These are phyloP conservation scores for Coemansia umbellata DNA, from an alignment of 192 early-diverging fungal species.

Conservation along the genomic window DNA sequence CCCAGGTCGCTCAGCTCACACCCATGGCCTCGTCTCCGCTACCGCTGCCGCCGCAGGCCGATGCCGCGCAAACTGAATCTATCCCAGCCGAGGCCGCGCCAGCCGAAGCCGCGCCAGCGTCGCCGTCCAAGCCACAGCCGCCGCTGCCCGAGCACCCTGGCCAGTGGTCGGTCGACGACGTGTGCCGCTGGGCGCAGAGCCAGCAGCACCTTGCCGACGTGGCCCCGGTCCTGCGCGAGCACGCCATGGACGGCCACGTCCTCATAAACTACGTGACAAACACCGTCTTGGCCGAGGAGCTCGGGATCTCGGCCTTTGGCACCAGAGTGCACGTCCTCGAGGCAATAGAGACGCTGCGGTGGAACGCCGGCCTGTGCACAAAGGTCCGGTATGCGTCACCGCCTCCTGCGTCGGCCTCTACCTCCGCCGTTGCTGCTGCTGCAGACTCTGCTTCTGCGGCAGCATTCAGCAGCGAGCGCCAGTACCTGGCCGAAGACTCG, in stretches of 20 bases:
- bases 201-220: constrained; percentile 23
- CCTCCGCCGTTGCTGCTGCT: no score
- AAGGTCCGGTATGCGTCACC: constrained; percentile 9
- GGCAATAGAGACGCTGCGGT: constrained; percentile 47
- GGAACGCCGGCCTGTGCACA: constrained; percentile 23
- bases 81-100: no score
- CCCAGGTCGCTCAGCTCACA: not conserved
- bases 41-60: constrained; percentile 1
- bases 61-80: not conserved
- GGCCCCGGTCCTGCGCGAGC: constrained; percentile 25
- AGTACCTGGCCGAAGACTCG: not conserved
- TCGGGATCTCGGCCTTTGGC: constrained; percentile 46
- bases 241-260: constrained; percentile 50
- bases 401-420: constrained; percentile 1
- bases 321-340: constrained; percentile 46
- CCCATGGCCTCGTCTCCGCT: constrained; percentile 7
- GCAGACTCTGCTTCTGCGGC: no score
- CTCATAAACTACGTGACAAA: constrained; percentile 48
- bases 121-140: constrained; percentile 1
- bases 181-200: constrained; percentile 27
- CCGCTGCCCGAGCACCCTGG: constrained; percentile 14
- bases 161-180: constrained; percentile 42
- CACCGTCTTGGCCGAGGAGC: constrained; percentile 47
- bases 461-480: no score
- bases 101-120: not conserved